A percentile compares a stretch with the other conserved stretches of the same genome.
Conservation (phyloP, 768 basidiomycete genomes). For the Tephrocybe rancida region DNA sequence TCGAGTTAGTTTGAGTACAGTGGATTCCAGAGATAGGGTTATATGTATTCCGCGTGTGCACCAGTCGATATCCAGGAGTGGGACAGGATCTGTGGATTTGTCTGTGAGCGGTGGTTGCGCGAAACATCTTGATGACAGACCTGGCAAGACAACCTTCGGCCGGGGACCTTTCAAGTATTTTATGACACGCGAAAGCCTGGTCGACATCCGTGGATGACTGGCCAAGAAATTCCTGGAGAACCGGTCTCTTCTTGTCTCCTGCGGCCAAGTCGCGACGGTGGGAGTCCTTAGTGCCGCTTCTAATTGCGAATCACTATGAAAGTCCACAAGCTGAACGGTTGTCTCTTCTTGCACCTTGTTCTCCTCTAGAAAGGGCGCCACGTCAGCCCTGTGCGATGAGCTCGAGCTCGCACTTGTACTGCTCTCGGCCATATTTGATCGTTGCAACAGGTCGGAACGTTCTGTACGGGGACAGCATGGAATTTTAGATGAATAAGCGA, state of each 20-base stretch:
- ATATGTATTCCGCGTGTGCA: conserved; percentile 37
- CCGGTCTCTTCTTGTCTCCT: conserved; percentile 20
- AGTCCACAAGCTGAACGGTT: conserved; percentile 11
- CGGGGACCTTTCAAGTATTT: conserved; percentile 61
- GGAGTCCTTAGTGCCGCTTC: conserved; percentile 15
- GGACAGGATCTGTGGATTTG: conserved; percentile 54
- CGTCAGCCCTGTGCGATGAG: conserved; percentile 7
- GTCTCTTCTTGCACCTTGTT: conserved; percentile 3
- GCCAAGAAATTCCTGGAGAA: conserved; percentile 17
- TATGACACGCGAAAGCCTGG: conserved; percentile 19
- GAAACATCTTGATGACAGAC: conserved; percentile 24
- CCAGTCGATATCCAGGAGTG: conserved; percentile 55
- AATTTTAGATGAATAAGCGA: conserved; percentile 5
- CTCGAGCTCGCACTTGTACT: conserved; percentile 15
- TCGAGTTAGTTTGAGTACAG: conserved; percentile 51
- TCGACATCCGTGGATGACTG: conserved; percentile 20
- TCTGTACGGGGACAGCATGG: neutral
- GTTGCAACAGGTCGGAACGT: neutral
- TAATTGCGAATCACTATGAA: conserved; percentile 12
- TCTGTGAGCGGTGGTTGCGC: conserved; percentile 29
- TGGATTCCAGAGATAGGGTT: conserved; percentile 54
- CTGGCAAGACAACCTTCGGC: conserved; percentile 54
- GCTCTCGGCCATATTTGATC: conserved; percentile 11
- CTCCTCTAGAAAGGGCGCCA: neutral
- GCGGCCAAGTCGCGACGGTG: neutral